Percentiles rank a stretch among this genome's conserved stretches.
phyloP scores from a whole-genome alignment of 164 flowering plant species.

The Umbilicus rupestris region DNA sequence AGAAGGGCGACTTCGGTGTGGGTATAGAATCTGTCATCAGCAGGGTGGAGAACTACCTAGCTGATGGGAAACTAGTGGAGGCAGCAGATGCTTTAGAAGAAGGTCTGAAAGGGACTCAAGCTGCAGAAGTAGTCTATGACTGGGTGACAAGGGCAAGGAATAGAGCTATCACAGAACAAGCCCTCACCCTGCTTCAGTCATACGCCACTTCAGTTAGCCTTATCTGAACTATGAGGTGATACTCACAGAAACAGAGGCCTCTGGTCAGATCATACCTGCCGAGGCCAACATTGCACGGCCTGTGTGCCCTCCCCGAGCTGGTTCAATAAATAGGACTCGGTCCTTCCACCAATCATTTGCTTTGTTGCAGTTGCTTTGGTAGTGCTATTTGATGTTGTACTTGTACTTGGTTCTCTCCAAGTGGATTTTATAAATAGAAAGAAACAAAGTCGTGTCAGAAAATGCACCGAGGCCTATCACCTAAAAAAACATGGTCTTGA shows the following conservation, averaged over 20 bases:
- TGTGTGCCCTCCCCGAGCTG: too few species aligned
- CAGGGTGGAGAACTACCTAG: constrained; percentile 57
- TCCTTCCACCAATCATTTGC: too few species aligned
- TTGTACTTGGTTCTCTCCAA: too few species aligned
- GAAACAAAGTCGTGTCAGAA: too few species aligned
- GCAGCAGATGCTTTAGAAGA: constrained; percentile 84
- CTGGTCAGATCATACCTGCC: neutral
- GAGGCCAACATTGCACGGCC: too few species aligned
- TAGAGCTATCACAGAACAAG: constrained; percentile 89
- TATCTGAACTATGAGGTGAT: constrained; percentile 19
- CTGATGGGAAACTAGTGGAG: constrained; percentile 77
- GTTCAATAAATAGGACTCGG: too few species aligned
- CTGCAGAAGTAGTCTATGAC: constrained; percentile 49
- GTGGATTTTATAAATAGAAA: too few species aligned
- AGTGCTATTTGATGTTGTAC: too few species aligned
- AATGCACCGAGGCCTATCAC: too few species aligned
- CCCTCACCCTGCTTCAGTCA: constrained; percentile 65
- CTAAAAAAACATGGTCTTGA: too few species aligned
- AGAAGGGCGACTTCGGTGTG: constrained; percentile 51
- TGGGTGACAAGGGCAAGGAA: constrained; percentile 74
- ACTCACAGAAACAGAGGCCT: neutral
- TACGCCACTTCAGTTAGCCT: constrained; percentile 71
- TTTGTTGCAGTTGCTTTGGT: too few species aligned
- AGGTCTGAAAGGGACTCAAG: constrained; percentile 69
- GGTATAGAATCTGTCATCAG: constrained; percentile 77